Evolutionary conservation across 768 basidiomycete genomes (phyloP).

Genomic region (Clitopilus passeckerianus): DNA sequence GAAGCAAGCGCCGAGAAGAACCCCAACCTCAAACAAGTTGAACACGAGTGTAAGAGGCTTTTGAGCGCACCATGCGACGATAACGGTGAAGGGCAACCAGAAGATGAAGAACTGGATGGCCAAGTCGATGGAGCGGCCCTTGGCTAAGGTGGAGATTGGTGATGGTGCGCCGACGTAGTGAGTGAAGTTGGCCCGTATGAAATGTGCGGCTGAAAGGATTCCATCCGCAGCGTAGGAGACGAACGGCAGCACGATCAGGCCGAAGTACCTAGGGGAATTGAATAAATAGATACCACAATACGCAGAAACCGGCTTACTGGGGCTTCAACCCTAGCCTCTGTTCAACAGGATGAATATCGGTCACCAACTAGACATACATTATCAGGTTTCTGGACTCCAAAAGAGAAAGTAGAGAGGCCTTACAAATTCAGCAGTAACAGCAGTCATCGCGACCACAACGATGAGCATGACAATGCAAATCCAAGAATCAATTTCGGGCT

Average conservation of each 20-base stretch:
- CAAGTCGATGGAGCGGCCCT: constrained; percentile 66
- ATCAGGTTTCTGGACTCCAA: neutral
- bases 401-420: constrained; percentile 10
- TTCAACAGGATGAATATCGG: constrained; percentile 55
- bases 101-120: constrained; percentile 78
- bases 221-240: constrained; percentile 73
- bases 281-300: neutral
- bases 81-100: constrained; percentile 70
- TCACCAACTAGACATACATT: constrained; percentile 42
- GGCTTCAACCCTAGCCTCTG: constrained; percentile 30
- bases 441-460: constrained; percentile 53
- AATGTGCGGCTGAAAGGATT: constrained; percentile 51
- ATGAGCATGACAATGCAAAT: constrained; percentile 50
- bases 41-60: constrained; percentile 63
- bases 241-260: constrained; percentile 64
- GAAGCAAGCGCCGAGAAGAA: constrained; percentile 67
- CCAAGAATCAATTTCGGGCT: constrained; percentile 60
- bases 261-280: constrained; percentile 52
- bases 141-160: constrained; percentile 52
- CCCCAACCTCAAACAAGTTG: constrained; percentile 63
- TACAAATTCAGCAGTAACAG: constrained; percentile 66
- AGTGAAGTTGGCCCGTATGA: constrained; percentile 37
- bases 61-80: constrained; percentile 61
- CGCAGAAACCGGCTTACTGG: constrained; percentile 36
- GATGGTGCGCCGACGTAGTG: constrained; percentile 32